A percentile compares a stretch with the other conserved stretches of the same genome.
Conservation (phyloP, 352 stramenopile species). For the Phytophthora fragariaefolia region DNA sequence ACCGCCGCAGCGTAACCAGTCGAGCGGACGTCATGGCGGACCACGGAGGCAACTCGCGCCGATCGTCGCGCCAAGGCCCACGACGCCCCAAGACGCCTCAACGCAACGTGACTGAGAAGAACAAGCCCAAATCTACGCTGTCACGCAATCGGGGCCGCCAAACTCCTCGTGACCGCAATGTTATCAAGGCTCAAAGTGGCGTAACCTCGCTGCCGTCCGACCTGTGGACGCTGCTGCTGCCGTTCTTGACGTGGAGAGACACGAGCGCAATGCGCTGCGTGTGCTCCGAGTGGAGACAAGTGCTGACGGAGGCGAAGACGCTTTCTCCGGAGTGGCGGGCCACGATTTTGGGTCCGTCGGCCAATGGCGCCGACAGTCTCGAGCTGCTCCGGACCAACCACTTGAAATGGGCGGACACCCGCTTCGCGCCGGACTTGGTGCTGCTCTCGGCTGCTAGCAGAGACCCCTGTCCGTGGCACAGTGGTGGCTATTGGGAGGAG, state of each 20-base stretch:
- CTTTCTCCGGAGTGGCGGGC: slow-evolving; percentile 47
- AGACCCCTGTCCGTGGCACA: slow-evolving; percentile 36
- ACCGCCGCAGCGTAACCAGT: neutral
- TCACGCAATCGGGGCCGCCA: slow-evolving; percentile 1
- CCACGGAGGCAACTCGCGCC: slow-evolving; percentile 9
- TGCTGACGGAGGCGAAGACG: slow-evolving; percentile 31
- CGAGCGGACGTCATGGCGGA: slow-evolving; percentile 16
- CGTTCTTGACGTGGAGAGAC: slow-evolving; percentile 57
- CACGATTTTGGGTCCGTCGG: slow-evolving; percentile 37
- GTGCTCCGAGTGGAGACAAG: slow-evolving; percentile 30
- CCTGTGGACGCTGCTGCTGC: slow-evolving; percentile 49
- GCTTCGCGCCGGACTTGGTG: slow-evolving; percentile 54
- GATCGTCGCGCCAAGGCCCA: slow-evolving; percentile 2
- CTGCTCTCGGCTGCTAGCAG: slow-evolving; percentile 43
- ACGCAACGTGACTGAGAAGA: neutral
- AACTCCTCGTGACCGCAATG: slow-evolving; percentile 18
- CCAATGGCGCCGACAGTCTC: slow-evolving; percentile 35
- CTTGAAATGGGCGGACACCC: slow-evolving; percentile 34
- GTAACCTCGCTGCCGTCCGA: slow-evolving; percentile 45
- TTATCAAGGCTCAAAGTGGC: slow-evolving; percentile 19
- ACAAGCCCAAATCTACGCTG: slow-evolving; percentile 5
- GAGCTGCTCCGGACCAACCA: slow-evolving; percentile 45
- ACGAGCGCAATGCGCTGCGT: slow-evolving; percentile 45
- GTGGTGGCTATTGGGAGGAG: slow-evolving; percentile 48
- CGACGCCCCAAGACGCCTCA: slow-evolving; percentile 9